Base-by-base conservation (phyloP, 768 basidiomycete genomes). In the Hysterangium stoloniferum region DNA sequence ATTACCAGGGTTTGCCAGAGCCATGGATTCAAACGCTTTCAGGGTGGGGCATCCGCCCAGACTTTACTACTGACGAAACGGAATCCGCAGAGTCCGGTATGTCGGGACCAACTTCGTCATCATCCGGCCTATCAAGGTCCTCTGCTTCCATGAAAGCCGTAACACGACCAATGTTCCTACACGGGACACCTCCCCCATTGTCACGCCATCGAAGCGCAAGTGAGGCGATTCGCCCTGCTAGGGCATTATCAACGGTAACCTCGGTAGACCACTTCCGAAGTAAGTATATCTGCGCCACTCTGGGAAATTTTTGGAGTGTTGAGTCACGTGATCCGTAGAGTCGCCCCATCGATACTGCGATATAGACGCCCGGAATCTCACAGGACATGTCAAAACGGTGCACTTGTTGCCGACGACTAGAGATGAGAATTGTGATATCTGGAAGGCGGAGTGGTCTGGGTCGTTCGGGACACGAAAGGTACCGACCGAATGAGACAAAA, bases 391-490 rank as follows among this genome's bases (percentile, higher is more conserved):
- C 12, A 22, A 33, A 27, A 25, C 49, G 3, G 27, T 41, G 19
- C 38, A 51, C n/a, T 29, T 51, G 17, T 19, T 51, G 9, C 49
- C 49, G 3, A 31, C 41, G 7, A 19, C 37, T 13, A 37, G 37
- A 4, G 13, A 17, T 3, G 49, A 51, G 12, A 40, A 42, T 31
- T 51, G 49, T 25, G 49, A 51, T 35, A 33, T 42, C 8, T 51
- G 49, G 49, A 51, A 51, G 43, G 38, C 27, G 31, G 41, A 40
- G 19, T 51, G 49, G 49, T 25, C 38, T 17, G 49, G 49, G 1
- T 6, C 29, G 8, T 51, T 51, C 33, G 49, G 49, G 24, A 51
- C 20, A 12, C 35, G 49, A 20, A 40, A 51, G 22, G 49, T 51
- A 22, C 6, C 12, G 4, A 25, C 22, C 32, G 8, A 3, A 42